A percentile compares a stretch with the other conserved stretches of the same genome.
Evolutionary conservation across 2,329 filamentous ascomycete genomes (phyloP).

Genomic region (Ophioceras dolichostomum): DNA sequence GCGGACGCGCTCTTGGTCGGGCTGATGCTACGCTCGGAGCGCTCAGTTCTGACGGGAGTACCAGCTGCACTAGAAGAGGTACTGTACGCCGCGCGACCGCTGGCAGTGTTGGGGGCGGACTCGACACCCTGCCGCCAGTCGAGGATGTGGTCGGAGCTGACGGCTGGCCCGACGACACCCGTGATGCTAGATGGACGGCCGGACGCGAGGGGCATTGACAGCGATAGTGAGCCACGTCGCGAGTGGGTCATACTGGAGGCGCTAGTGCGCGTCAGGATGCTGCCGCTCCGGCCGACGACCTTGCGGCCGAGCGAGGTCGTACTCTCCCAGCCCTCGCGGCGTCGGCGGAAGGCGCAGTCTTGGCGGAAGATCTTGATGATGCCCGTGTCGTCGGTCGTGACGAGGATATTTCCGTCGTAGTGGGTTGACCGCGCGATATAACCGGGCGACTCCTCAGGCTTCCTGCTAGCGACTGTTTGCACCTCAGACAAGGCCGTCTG

Average conservation of each 20-base stretch:
- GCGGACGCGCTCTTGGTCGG: slow-evolving; percentile 30
- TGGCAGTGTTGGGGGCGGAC: slow-evolving; percentile 19
- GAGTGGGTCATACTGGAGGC: slow-evolving; percentile 34
- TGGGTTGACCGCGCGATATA: slow-evolving; percentile 70
- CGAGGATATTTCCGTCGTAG: slow-evolving; percentile 73
- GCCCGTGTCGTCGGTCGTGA: slow-evolving; percentile 81
- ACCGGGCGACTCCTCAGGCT: slow-evolving; percentile 57
- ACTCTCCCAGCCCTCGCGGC: slow-evolving; percentile 66
- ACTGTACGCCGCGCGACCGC: slow-evolving; percentile 1
- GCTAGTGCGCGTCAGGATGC: slow-evolving; percentile 41
- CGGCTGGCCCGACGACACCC: slow-evolving; percentile 18
- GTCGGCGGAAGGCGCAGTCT: slow-evolving; percentile 82
- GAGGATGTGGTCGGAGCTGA: slow-evolving; percentile 62
- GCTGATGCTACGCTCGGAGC: slow-evolving; percentile 29
- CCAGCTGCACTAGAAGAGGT: neutral
- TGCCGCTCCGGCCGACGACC: slow-evolving; percentile 44
- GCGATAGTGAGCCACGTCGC: slow-evolving; percentile 39
- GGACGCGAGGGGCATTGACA: slow-evolving; percentile 17
- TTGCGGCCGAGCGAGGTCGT: slow-evolving; percentile 64
- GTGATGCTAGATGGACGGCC: slow-evolving; percentile 10
- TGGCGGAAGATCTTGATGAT: slow-evolving; percentile 91
- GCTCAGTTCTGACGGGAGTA: neutral
- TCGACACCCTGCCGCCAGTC: slow-evolving; percentile 69
- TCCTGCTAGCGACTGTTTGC: slow-evolving; percentile 17
- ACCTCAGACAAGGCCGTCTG: slow-evolving; percentile 5